phyloP scores from a whole-genome alignment of 2,329 filamentous ascomycete species.

The Stachybotrys chlorohalonatus region DNA sequence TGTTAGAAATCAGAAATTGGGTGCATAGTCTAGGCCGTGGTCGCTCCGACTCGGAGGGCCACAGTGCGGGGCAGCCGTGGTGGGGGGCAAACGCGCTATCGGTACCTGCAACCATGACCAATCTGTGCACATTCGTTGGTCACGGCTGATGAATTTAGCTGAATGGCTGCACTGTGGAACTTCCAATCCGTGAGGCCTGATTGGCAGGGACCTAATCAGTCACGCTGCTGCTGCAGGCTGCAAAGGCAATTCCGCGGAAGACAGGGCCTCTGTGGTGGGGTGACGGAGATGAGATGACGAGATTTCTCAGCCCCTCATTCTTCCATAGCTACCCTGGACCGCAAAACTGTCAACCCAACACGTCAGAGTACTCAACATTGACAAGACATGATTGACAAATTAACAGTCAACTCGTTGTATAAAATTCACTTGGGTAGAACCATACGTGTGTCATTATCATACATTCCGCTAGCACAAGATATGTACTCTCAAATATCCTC shows the following conservation, averaged over 20 bases:
- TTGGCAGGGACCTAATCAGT: neutral
- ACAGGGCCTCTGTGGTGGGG: too few species aligned
- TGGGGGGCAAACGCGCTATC: neutral
- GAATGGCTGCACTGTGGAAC: neutral
- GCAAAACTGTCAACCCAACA: too few species aligned
- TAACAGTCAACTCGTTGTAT: too few species aligned
- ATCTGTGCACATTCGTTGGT: neutral
- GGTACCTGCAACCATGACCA: neutral
- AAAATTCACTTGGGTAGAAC: too few species aligned
- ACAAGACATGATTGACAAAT: too few species aligned
- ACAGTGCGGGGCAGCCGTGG: neutral
- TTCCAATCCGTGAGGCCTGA: neutral
- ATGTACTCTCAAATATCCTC: neutral
- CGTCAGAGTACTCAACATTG: too few species aligned
- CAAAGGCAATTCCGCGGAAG: neutral
- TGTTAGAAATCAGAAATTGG: neutral
- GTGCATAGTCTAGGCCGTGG: neutral
- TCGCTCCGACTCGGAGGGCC: neutral
- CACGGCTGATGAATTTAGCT: neutral
- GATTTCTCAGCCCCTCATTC: too few species aligned
- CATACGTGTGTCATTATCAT: too few species aligned
- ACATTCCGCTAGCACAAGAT: too few species aligned
- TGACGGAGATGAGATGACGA: too few species aligned
- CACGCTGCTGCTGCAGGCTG: too few species aligned
- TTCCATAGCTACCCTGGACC: too few species aligned